phyloP scores from a whole-genome alignment of 2,329 filamentous ascomycete species.

The Mycosphaerella sp. region DNA sequence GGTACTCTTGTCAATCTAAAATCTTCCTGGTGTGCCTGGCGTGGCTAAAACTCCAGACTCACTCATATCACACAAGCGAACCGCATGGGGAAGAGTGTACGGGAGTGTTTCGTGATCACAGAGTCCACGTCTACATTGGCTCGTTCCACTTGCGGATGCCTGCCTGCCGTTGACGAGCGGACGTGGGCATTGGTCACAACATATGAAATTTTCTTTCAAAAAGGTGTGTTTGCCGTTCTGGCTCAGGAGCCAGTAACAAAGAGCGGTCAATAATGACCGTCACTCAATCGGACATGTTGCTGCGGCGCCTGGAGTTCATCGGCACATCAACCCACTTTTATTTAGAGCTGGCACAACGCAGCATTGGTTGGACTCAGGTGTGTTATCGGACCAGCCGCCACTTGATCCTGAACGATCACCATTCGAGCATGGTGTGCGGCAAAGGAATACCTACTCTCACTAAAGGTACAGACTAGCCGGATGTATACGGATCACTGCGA shows the following conservation, averaged over 20 bases:
- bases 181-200: neutral
- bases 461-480: neutral
- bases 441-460: neutral
- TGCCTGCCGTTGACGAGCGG: neutral
- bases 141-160: slow-evolving; percentile 4
- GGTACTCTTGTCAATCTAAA: slow-evolving; percentile 2
- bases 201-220: neutral
- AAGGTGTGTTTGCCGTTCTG: neutral
- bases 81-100: neutral
- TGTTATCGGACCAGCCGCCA: neutral
- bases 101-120: neutral
- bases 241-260: neutral
- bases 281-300: neutral
- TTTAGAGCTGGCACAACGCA: neutral
- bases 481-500: slow-evolving; percentile 9
- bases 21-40: slow-evolving; percentile 3
- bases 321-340: neutral
- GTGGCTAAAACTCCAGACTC: neutral
- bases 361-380: neutral
- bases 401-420: slow-evolving; percentile 3
- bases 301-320: slow-evolving; percentile 1
- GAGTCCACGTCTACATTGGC: slow-evolving; percentile 1
- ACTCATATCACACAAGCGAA: neutral
- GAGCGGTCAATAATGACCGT: neutral
- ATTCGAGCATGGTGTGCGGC: neutral